These are phyloP conservation scores for Candida incommunis DNA, from an alignment of 805 yeast genomes.

Conservation along the genomic window DNA sequence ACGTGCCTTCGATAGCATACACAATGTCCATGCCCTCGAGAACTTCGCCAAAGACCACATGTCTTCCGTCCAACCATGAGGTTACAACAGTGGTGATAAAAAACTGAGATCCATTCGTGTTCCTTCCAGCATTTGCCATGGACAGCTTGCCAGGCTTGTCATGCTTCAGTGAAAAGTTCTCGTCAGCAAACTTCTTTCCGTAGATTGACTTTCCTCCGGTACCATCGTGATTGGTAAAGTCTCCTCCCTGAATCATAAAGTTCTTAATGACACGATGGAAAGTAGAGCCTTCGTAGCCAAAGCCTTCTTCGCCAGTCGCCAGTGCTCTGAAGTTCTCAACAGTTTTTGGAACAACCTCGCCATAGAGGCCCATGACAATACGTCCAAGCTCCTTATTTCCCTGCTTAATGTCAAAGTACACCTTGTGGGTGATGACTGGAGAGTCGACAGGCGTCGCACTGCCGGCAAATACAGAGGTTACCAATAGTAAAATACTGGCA, in stretches of 20 bases:
- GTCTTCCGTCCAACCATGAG: slow-evolving; percentile 84
- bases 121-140: slow-evolving; percentile 66
- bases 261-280: slow-evolving; percentile 64
- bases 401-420: slow-evolving; percentile 73
- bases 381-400: slow-evolving; percentile 71
- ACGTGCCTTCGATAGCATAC: slow-evolving; percentile 53
- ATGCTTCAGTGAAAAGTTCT: slow-evolving; percentile 46
- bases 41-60: slow-evolving; percentile 95
- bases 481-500: slow-evolving; percentile 5
- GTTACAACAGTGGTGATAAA: slow-evolving; percentile 88
- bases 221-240: slow-evolving; percentile 48
- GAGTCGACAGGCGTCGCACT: slow-evolving; percentile 9
- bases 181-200: slow-evolving; percentile 64
- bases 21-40: slow-evolving; percentile 72
- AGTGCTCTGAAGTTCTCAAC: slow-evolving; percentile 78
- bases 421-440: slow-evolving; percentile 56
- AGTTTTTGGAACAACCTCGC: slow-evolving; percentile 76
- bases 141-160: slow-evolving; percentile 54
- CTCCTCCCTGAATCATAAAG: slow-evolving; percentile 85
- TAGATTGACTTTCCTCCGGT: slow-evolving; percentile 71
- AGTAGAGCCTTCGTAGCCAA: slow-evolving; percentile 46
- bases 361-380: slow-evolving; percentile 76
- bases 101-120: slow-evolving; percentile 80
- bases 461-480: slow-evolving; percentile 6
- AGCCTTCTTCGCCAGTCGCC: slow-evolving; percentile 57